phyloP scores from a whole-genome alignment of 164 flowering plant species.

The Nelumbo lutea region DNA sequence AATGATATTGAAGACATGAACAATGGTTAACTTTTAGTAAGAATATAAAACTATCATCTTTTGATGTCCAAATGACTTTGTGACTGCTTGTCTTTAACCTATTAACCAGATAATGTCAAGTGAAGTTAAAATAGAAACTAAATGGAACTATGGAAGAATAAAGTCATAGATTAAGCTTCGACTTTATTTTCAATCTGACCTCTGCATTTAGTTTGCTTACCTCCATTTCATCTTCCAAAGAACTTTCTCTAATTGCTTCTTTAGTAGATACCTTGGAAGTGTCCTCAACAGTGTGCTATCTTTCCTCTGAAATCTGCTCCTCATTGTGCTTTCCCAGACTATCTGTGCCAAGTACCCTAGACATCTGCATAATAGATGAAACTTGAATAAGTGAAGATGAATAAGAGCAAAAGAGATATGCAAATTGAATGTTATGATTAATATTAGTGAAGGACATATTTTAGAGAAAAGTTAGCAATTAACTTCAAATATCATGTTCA shows the following conservation, averaged over 20 bases:
- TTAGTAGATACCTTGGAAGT: neutral
- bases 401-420: no score
- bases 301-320: constrained; percentile 4
- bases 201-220: constrained; percentile 8
- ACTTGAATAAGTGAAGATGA: neutral
- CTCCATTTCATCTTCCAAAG: constrained; percentile 15
- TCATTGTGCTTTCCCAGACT: neutral
- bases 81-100: constrained; percentile 20
- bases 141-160: neutral
- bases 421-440: no score
- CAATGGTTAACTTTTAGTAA: no score
- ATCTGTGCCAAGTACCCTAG: constrained; percentile 5
- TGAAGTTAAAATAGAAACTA: neutral
- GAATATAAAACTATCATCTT: neutral
- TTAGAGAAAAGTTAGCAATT: neutral
- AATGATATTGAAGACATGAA: no score
- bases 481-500: neutral
- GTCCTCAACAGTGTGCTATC: neutral
- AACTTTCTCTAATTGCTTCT: constrained; percentile 9
- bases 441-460: no score
- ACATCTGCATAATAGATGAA: constrained; percentile 11
- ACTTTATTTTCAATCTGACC: constrained; percentile 11
- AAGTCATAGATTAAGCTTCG: neutral
- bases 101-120: constrained; percentile 6
- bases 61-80: constrained; percentile 1